phyloP scores from a whole-genome alignment of 2,329 filamentous ascomycete genomes.

The Talaromyces sp. region DNA sequence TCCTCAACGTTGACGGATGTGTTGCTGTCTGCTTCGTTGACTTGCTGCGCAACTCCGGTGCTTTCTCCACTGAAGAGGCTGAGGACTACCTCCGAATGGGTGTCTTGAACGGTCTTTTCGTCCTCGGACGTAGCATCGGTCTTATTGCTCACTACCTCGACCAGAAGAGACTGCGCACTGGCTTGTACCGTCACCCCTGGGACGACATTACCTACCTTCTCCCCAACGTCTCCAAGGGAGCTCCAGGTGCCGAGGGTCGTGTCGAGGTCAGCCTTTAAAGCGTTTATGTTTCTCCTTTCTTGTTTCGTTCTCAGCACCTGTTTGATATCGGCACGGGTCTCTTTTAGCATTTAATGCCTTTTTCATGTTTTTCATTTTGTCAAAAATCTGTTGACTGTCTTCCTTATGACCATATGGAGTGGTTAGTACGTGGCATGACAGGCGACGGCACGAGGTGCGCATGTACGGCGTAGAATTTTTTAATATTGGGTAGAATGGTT shows the following conservation, averaged over 20 bases:
- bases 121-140: constrained; percentile 94
- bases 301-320: constrained; percentile 22
- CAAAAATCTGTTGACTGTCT: constrained; percentile 4
- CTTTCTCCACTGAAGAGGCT: constrained; percentile 91
- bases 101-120: constrained; percentile 98
- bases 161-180: constrained; percentile 98
- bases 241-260: constrained; percentile 73
- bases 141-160: constrained; percentile 99
- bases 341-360: constrained; percentile 18
- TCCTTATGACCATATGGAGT: constrained; percentile 10
- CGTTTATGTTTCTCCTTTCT: constrained; percentile 28
- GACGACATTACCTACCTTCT: constrained; percentile 96
- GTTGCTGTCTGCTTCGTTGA: constrained; percentile 99
- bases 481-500: constrained; percentile 19
- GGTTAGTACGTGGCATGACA: constrained; percentile 17
- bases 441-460: constrained; percentile 16
- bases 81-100: constrained; percentile 99
- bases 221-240: constrained; percentile 68
- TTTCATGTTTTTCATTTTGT: constrained; percentile 13
- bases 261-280: constrained; percentile 78
- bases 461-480: constrained; percentile 19
- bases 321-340: constrained; percentile 17
- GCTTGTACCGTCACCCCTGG: constrained; percentile 98
- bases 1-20: constrained; percentile 97
- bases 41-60: constrained; percentile 93